Evolutionary conservation across 352 stramenopile genomes (phyloP).

Genomic region (Phytophthora pistaciae): DNA sequence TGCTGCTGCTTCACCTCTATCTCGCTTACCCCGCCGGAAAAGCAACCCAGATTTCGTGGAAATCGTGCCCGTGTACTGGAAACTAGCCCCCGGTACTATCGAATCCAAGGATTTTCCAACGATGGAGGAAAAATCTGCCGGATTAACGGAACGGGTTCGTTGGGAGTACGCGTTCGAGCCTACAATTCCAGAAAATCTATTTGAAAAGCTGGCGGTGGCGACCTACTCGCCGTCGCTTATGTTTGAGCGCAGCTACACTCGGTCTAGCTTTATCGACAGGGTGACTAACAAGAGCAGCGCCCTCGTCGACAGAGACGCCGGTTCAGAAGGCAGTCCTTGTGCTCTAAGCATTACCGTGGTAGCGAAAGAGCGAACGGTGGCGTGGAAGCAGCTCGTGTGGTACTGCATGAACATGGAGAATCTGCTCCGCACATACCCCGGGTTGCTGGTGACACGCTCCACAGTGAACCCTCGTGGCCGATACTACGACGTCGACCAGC

Average conservation of each 20-base stretch:
- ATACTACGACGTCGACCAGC: not conserved
- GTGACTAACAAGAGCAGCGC: not conserved
- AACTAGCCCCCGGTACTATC: not conserved
- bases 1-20: not conserved
- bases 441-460: constrained; percentile 5
- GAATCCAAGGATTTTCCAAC: not conserved
- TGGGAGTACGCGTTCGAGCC: not conserved
- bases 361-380: constrained; percentile 4
- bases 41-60: not conserved
- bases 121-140: not conserved
- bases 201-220: not conserved
- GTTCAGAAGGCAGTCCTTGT: not conserved
- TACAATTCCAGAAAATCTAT: not conserved
- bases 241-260: not conserved
- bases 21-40: not conserved
- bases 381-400: constrained; percentile 23
- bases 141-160: not conserved
- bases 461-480: not conserved
- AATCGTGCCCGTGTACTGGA: not conserved
- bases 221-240: not conserved
- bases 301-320: not conserved
- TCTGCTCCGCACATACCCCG: constrained; percentile 12
- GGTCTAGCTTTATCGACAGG: not conserved
- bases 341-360: constrained; percentile 17
- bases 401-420: constrained; percentile 18